Base-by-base conservation (phyloP, 345 rosid species). In the Lepidium africanum region DNA sequence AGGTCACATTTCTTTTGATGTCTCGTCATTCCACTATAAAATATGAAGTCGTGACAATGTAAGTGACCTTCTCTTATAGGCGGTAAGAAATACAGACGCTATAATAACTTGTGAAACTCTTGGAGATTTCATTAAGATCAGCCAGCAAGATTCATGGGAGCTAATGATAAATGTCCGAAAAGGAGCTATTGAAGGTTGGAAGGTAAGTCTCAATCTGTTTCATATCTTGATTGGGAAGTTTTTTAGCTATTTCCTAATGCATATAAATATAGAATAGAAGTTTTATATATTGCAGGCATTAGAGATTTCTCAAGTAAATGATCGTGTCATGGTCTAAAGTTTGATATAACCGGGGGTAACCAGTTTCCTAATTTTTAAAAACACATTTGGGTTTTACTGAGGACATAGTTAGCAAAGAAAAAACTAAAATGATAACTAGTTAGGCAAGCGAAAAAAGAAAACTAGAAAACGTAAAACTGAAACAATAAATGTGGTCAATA, bases 141-240 rank as follows among this genome's bases (percentile, higher is more conserved):
- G 79, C 62, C 82, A 76, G 75, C 76, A 80, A 76, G 80, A 76
- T 17, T 36, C 64, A 58, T 87, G 97, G 96, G 96, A 91, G 82
- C 83, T 94, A 27, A 78, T 76, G 69, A 74, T 91, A 50, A 77
- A 86, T 76, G 45, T 69, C 62, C 79, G 19, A 54, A 82, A 80
- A 10, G 99, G 99, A 76, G 70, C 74, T 59, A 49, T 91, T 65
- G 87, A 89, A 71, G 72, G 85, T 80, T 94, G 99, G 99, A 84
- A 86, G 96, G 99, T 94, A 73, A 59, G 36, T 64, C 67, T 4
- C 33, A 72, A 13, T 21, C 25, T 7, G 43, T 40, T 65, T 71
- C 32, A 13, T 37, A 37, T 64, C 50, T 47, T 48, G 54, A n/a
- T 15, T 35, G 69, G 10, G 32, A 61, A 61, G 67, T 36, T 51